Percentiles rank a stretch among this genome's conserved stretches.
phyloP scores from a whole-genome alignment of 805 yeast genomes.

The Metschnikowia santaceciliae region DNA sequence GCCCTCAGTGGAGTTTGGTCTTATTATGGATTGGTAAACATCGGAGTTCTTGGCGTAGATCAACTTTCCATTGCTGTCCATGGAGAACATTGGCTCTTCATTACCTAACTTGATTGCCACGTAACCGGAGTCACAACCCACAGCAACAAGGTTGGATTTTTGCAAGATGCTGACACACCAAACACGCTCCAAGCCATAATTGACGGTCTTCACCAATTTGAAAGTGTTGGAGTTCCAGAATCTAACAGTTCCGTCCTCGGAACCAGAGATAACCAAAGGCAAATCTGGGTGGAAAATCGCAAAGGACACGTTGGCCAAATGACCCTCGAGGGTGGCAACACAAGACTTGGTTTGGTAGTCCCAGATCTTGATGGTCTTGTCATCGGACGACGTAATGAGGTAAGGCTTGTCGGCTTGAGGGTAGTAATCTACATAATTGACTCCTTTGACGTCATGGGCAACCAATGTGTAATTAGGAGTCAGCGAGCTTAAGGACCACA shows the following conservation, averaged over 20 bases:
- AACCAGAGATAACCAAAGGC: slow-evolving; percentile 91
- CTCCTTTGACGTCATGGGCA: slow-evolving; percentile 92
- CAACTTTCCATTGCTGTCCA: slow-evolving; percentile 90
- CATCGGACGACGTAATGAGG: slow-evolving; percentile 87
- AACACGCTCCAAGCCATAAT: slow-evolving; percentile 89
- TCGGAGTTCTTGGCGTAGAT: slow-evolving; percentile 91
- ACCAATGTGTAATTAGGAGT: slow-evolving; percentile 86
- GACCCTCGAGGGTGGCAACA: slow-evolving; percentile 93
- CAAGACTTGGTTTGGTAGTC: slow-evolving; percentile 96
- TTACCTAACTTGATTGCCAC: slow-evolving; percentile 87
- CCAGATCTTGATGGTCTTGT: slow-evolving; percentile 85
- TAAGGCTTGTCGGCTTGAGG: slow-evolving; percentile 98
- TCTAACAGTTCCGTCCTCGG: slow-evolving; percentile 92
- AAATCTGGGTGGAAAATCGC: slow-evolving; percentile 98
- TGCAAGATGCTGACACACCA: slow-evolving; percentile 88
- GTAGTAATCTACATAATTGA: slow-evolving; percentile 92
- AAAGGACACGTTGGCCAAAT: slow-evolving; percentile 88
- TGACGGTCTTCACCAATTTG: slow-evolving; percentile 86
- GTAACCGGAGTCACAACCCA: slow-evolving; percentile 94
- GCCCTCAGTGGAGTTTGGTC: slow-evolving; percentile 56
- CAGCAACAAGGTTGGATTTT: slow-evolving; percentile 70
- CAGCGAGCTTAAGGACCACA: slow-evolving; percentile 89
- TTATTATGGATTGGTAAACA: slow-evolving; percentile 77
- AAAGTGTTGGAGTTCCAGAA: slow-evolving; percentile 95
- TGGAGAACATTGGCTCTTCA: slow-evolving; percentile 88